Base-by-base conservation (phyloP, 768 basidiomycete genomes). In the Suillus hirtellus region DNA sequence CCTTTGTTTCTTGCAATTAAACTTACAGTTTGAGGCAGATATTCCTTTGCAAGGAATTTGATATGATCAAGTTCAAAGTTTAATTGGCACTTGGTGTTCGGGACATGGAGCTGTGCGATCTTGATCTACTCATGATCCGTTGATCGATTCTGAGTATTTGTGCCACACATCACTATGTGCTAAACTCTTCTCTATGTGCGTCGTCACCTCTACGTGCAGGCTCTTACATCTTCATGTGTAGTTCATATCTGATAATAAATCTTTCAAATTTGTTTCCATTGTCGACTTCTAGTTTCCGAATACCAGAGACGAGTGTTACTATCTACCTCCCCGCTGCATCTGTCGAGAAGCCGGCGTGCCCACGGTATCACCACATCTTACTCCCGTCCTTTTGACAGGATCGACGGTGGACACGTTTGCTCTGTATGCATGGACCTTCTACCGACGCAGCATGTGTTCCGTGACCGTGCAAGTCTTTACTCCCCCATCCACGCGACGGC, bases 101-200 rank as follows among this genome's bases (percentile, higher is more conserved):
- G 55, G 21, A 24, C 38, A 38, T 58, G 17, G 19, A 19, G 2
- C 15, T 40, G 17, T 19, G 12, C 54, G 24, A 40, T 31, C 56
- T 42, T 40, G 55, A 27, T 56, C 2, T 17, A 4, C 38, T 10
- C n/a, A 9, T 58, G 40, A 42, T 58, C 27, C 17, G 40, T 31
- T 8, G 10, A 19, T 27, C 17, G 40, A 42, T 43, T 42, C 40
- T 40, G 37, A 15, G 24, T 11, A 24, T 19, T 56, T 40, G 21
- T 27, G 55, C 4, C 4, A 34, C 54, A 38, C 54, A 37, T 37
- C 54, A 37, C 8, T 24, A 15, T 21, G 10, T 58, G 40, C 11
- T 58, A 17, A 19, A 53, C 31, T 58, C 24, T 42, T 42, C 17
- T 40, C 6, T 58, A 43, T 24, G 56, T 58, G 14, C 56, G 56